Conservation (phyloP, 495 filamentous ascomycete species). For the Aspergillus ostianus region DNA sequence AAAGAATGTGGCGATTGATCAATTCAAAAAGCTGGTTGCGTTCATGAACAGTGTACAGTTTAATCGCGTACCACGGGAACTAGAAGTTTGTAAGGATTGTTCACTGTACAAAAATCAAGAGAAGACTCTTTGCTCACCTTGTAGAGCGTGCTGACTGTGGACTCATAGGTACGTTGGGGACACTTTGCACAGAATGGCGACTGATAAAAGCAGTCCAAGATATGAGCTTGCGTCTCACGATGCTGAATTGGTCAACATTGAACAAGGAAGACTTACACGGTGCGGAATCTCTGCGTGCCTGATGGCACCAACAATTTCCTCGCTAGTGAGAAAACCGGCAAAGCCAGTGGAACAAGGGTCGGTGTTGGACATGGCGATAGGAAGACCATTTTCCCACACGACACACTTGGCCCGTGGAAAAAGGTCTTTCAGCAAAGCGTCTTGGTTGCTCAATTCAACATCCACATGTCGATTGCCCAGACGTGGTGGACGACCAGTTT, state of each 20-base stretch:
- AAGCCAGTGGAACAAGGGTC: slow-evolving; percentile 65
- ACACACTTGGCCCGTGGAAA: slow-evolving; percentile 69
- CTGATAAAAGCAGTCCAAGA: slow-evolving; percentile 33
- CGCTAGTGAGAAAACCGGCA: slow-evolving; percentile 64
- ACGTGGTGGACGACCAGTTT: slow-evolving; percentile 48
- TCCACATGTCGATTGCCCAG: slow-evolving; percentile 66
- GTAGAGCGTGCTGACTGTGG: slow-evolving; percentile 68
- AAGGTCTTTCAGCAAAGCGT: slow-evolving; percentile 59
- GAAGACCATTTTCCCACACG: slow-evolving; percentile 52
- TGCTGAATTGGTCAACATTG: background rate
- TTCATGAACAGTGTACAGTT: slow-evolving; percentile 62
- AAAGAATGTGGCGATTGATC: slow-evolving; percentile 46
- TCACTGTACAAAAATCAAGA: background rate
- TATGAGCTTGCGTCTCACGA: slow-evolving; percentile 14
- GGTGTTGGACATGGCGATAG: slow-evolving; percentile 36
- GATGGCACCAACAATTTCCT: slow-evolving; percentile 65
- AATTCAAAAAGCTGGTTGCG: slow-evolving; percentile 58
- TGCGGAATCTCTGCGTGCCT: slow-evolving; percentile 67
- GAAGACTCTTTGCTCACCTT: slow-evolving; percentile 47
- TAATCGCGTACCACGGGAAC: slow-evolving; percentile 67
- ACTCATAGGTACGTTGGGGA: slow-evolving; percentile 72
- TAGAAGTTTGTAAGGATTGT: slow-evolving; percentile 22
- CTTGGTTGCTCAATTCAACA: slow-evolving; percentile 58
- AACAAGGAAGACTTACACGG: slow-evolving; percentile 51
- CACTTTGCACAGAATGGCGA: slow-evolving; percentile 63